Percentiles rank a stretch among this genome's conserved stretches.
These are phyloP conservation scores for Backusella australiensis DNA, from an alignment of 192 early-diverging fungal genomes.

Conservation along the genomic window DNA sequence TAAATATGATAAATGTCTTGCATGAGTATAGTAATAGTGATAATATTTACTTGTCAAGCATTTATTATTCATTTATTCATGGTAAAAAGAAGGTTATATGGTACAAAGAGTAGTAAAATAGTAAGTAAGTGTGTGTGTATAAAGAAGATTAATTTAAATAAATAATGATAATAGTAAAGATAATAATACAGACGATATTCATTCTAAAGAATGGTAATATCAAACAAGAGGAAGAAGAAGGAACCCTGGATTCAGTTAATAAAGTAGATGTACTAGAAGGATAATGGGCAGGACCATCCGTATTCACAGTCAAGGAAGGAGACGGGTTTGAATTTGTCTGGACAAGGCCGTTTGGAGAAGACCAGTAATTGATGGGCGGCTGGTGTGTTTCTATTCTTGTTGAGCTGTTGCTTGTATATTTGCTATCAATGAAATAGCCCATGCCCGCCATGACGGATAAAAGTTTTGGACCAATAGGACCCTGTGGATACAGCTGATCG, in stretches of 20 bases:
- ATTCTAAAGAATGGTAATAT: background rate
- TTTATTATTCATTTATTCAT: background rate
- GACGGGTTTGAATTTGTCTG: background rate
- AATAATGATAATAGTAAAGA: background rate
- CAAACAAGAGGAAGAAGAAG: background rate
- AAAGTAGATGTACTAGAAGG: background rate
- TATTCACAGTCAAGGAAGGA: constrained; percentile 8
- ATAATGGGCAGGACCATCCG: background rate
- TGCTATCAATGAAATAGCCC: constrained; percentile 18
- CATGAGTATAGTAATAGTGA: no score
- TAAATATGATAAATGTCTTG: no score
- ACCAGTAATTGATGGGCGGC: background rate
- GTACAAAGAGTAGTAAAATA: background rate
- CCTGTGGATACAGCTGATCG: constrained; percentile 9
- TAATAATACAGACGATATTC: background rate
- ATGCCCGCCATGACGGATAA: constrained; percentile 18
- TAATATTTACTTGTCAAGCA: no score
- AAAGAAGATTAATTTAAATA: background rate
- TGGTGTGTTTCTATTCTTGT: background rate
- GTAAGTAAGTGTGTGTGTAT: background rate
- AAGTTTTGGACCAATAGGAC: constrained; percentile 40
- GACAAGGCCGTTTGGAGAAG: background rate
- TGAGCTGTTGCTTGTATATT: background rate
- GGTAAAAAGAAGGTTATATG: background rate
- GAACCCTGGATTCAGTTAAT: background rate